These are phyloP conservation scores for Laguncularia racemosa DNA, from an alignment of 345 rosid genomes.

Conservation along the genomic window DNA sequence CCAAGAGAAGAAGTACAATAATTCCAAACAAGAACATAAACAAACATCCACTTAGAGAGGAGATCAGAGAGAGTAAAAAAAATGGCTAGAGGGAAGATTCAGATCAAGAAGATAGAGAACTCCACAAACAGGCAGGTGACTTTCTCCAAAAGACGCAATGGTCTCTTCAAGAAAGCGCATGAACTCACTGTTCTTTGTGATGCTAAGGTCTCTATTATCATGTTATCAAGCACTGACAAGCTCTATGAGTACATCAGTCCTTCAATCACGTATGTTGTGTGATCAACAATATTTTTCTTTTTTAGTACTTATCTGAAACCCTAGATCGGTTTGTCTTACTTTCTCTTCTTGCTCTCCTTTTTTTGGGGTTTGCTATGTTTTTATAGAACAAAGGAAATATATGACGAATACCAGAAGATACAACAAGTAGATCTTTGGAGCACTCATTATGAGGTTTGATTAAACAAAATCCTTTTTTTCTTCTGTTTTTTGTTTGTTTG, in stretches of 20 bases:
- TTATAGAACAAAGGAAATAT: conserved; percentile 34
- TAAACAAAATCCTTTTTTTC: too few relatives aligned
- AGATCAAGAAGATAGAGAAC: conserved; percentile 61
- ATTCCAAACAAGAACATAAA: too few relatives aligned
- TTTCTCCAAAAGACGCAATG: conserved; percentile 52
- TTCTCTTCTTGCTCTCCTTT: neutral
- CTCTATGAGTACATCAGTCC: conserved; percentile 45
- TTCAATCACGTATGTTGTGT: conserved; percentile 24
- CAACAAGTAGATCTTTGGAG: conserved; percentile 48
- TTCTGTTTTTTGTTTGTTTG: too few relatives aligned
- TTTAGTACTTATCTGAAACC: neutral
- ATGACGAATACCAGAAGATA: conserved; percentile 40
- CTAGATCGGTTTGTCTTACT: neutral
- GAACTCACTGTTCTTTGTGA: conserved; percentile 68
- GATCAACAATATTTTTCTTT: too few relatives aligned
- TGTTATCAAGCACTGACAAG: conserved; percentile 44
- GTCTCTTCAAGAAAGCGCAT: conserved; percentile 58
- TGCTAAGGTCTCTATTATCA: conserved; percentile 55
- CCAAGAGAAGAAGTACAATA: too few relatives aligned
- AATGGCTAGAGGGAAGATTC: conserved; percentile 61
- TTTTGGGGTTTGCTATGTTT: neutral
- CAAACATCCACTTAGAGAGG: too few relatives aligned
- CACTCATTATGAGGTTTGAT: conserved; percentile 38
- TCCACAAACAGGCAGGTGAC: conserved; percentile 58
- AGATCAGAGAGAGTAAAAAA: neutral